Base-by-base conservation (phyloP, 192 early-diverging fungal genomes). In the Backusella westeae region DNA sequence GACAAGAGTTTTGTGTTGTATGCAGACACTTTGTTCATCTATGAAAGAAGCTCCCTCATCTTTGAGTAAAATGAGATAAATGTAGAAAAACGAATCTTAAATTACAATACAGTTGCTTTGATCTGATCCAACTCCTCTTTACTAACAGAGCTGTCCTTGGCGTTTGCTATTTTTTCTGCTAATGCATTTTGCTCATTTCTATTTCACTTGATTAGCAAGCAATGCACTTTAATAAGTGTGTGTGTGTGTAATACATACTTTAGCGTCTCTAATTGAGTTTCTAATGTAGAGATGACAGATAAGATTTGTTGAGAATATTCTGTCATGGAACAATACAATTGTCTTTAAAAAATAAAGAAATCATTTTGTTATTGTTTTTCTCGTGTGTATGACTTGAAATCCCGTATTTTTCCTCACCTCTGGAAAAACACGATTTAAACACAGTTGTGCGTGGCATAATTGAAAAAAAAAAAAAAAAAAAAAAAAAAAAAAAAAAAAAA, bases 1-100 rank as follows among this genome's bases (percentile, higher is more conserved):
- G 72, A 71, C n/a, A 70, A 34, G 14, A 80, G 39, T 32, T 80
- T 80, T 36, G 42, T 72, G n/a, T 76, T 84, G 80, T 77, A 81
- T 39, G 32, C 44, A 2, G 75, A 34, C 14, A 76, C 75, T 39
- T 76, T 76, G 34, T 39, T 34, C 68, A 76, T 76, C 75, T 76
- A 75, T 1, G 41, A 59, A 56, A 23, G 26, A 59, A 29, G 12
- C 2, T 4, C 46, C 17, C 7, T 38, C 36, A 38, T 69, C 23
- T 36, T 10, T 69, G 7, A 23, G 68, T 23, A 21, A 69, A 36
- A 17, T 8, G 21, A 8, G 4, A 4, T 36, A 36, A 10, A 21
- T 6, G 17, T 34, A 36, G 52, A 23, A 36, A 59, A 34, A 38
- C 26, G 56, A 23, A n/a, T 56, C 19, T n/a, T 17, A 32, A 17